Evolutionary conservation across 2,329 filamentous ascomycete genomes (phyloP), one percentile per base, ranked within the genome.

Genomic region (Scorias spongiosa): DNA sequence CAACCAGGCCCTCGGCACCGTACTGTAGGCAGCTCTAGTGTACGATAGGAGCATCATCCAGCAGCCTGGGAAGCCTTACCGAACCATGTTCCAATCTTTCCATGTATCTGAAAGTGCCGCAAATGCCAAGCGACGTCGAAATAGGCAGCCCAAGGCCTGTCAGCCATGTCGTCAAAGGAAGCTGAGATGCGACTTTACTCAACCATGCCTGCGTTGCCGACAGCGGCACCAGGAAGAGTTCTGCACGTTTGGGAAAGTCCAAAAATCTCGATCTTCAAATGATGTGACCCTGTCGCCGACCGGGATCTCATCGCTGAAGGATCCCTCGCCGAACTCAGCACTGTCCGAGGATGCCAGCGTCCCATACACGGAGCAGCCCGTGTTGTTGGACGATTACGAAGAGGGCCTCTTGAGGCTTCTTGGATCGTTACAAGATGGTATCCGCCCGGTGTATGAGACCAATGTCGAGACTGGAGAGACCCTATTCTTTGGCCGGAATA

Each of bases 381-480:
- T 12, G 32, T 5, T 15, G 11, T 15, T 36, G 12, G 32, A 15
- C 32, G 32, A 12, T 12, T 36, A 36, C 15, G 32, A 36, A 15
- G 12, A 36, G 15, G 9, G 15, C 9, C 11, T 36, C 39, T 26
- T 26, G 32, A 40, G 32, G 15, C 42, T 12, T n/a, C 9, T 11
- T n/a, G 10, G 40, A 11, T 39, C 29, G 14, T 28, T 44, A 28
- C n/a, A 8, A 5, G 20, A 29, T 12, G 39, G 5, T 17, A 29
- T 32, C 39, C 40, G 30, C 17, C 40, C 40, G 17, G 30, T 44
- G 28, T 44, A 29, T 17, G 37, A 40, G 32, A 32, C 14, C 36
- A 26, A 44, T 20, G 39, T 30, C 15, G 30, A 45, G 36, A 45
- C 44, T 36, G 44, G 44, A 15, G 44, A 45, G 36, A 45, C 36